Percentiles rank a stretch among this genome's conserved stretches.
These are phyloP conservation scores for Tetradesmus lagerheimii DNA, from an alignment of 139 green algal species.

Conservation along the genomic window DNA sequence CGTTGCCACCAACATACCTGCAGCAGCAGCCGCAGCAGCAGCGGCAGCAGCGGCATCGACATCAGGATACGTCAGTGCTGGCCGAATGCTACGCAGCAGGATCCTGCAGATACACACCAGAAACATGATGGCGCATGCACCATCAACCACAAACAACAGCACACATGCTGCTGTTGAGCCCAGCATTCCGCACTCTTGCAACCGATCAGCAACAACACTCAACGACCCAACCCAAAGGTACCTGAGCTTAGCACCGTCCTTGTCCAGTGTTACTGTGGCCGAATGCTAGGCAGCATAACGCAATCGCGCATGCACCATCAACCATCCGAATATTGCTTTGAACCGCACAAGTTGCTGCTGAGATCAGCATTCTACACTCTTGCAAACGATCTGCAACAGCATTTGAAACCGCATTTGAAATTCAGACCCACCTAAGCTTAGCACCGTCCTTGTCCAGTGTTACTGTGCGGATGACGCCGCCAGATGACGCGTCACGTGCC, in stretches of 20 bases:
- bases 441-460: slow-evolving; percentile 76
- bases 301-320: no score
- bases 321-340: no score
- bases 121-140: no score
- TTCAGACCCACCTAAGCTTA: slow-evolving; percentile 41
- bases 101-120: not conserved
- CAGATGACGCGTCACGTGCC: slow-evolving; percentile 82
- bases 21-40: not conserved
- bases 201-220: not conserved
- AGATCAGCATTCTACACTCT: no score
- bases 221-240: not conserved
- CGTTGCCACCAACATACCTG: slow-evolving; percentile 52
- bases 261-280: slow-evolving; percentile 80
- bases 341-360: no score
- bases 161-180: no score
- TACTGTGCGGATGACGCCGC: slow-evolving; percentile 85
- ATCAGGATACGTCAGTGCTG: not conserved
- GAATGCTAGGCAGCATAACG: no score
- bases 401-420: not conserved
- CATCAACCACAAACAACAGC: not conserved
- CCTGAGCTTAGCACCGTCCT: slow-evolving; percentile 64
- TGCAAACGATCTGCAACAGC: not conserved
- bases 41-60: not conserved
- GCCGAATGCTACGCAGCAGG: not conserved
- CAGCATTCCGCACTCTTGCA: no score